These are phyloP conservation scores for Angomonas ambiguus DNA, from an alignment of 208 protist species.

Conservation along the genomic window DNA sequence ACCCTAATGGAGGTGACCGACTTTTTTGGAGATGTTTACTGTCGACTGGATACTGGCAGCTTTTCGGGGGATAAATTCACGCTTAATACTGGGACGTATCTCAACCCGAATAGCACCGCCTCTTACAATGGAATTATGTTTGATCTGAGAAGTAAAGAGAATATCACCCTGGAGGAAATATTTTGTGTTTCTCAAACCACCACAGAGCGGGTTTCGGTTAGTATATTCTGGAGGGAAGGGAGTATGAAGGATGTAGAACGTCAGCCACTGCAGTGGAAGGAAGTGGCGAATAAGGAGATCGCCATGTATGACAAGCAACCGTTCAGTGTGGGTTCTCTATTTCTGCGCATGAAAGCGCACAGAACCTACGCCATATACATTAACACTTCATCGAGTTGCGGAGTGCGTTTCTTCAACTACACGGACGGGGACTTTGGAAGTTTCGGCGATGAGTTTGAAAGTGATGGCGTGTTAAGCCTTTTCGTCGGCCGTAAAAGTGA, in stretches of 20 bases:
- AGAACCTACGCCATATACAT: slow-evolving; percentile 84
- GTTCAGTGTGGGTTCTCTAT: slow-evolving; percentile 63
- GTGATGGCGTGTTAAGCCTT: slow-evolving; percentile 75
- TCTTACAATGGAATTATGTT: slow-evolving; percentile 93
- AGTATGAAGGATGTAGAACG: slow-evolving; percentile 76
- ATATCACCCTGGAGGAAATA: slow-evolving; percentile 86
- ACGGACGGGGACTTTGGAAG: slow-evolving; percentile 71
- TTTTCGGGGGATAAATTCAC: slow-evolving; percentile 49
- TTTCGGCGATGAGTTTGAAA: slow-evolving; percentile 81
- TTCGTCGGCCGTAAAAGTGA: slow-evolving; percentile 87
- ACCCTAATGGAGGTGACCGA: slow-evolving; percentile 36
- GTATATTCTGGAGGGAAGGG: slow-evolving; percentile 86
- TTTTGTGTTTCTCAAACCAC: slow-evolving; percentile 84
- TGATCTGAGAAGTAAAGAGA: slow-evolving; percentile 69
- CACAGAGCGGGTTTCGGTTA: slow-evolving; percentile 65
- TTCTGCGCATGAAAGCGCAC: slow-evolving; percentile 67
- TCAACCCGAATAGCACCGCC: slow-evolving; percentile 75
- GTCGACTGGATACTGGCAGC: slow-evolving; percentile 34
- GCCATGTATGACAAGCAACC: slow-evolving; percentile 68
- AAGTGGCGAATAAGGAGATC: slow-evolving; percentile 58
- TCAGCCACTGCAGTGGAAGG: slow-evolving; percentile 58
- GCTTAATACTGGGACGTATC: slow-evolving; percentile 61
- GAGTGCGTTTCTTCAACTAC: slow-evolving; percentile 86
- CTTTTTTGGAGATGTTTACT: slow-evolving; percentile 50
- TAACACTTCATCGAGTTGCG: slow-evolving; percentile 83